Base-by-base conservation (phyloP, 1,284 basidiomycete species). In the Sporisorium iseilematis-ciliati region DNA sequence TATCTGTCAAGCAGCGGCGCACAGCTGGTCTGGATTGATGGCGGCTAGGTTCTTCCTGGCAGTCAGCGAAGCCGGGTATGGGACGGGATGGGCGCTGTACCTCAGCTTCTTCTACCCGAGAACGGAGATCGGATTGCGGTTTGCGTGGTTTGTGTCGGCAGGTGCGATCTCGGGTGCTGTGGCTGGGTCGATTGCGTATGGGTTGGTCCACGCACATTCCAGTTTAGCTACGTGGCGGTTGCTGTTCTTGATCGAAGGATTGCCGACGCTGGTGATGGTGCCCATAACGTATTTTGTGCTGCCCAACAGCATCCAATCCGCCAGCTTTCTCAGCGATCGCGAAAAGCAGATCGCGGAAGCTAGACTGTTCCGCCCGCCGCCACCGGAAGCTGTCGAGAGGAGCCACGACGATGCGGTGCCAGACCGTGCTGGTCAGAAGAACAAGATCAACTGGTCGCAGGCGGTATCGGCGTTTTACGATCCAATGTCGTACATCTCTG, bases 131-230 rank as follows among this genome's bases (percentile, higher is more conserved):
- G 84, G 84, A 0, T 48, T 83, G 26, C 63, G 84, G 14, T 83
- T 83, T 45, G 82, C 63, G 2, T 41, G 59, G 16, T 82, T 68
- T 41, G 61, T 80, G 7, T 61, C 71, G 1, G 61, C 67, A 4
- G 65, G 67, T 11, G 69, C 69, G 16, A 49, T 73, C 16, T 72
- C 75, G 14, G 46, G 55, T 14, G 76, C 78, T 1, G 63, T 83
- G 18, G 81, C 67, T 2, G 77, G 82, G 0, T 64, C 79, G n/a
- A 66, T 84, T 2, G 82, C 82, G 18, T 84, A 84, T 51, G 83
- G 77, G 1, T 57, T 84, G 46, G 69, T 81, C 3, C 76, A 79
- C 7, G 70, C 76, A 5, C 57, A 79, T 38, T 62, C 77, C 1
- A 8, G 57, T 0, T 35, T 84, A 3, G 75, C 61, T 10, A 57